Base-by-base conservation (phyloP, 495 filamentous ascomycete genomes). In the Evernia prunastri region DNA sequence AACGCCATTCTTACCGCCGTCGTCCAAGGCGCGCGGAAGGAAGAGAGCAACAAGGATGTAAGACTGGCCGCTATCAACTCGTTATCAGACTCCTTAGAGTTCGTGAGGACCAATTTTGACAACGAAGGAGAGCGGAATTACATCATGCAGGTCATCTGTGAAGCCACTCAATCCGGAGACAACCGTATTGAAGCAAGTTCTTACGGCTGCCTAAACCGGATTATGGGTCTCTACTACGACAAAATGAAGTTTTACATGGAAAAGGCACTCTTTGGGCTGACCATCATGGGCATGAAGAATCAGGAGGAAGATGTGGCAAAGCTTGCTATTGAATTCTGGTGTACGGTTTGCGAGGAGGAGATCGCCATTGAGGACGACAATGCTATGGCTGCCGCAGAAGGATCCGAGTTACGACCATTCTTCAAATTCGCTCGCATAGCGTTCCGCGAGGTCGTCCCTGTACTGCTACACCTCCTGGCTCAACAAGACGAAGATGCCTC, bases 231-330 rank as follows among this genome's bases (percentile, higher is more conserved):
- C 45, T 97, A 98, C 79, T 98, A 98, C 74, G 94, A 97, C 70
- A 92, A 96, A 80, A 98, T 98, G 94, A 85, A 91, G 70, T 97
- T 96, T 79, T 98, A 98, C 80, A 98, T 98, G 94, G 95, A 98
- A 83, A 97, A 97, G 83, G 94, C 94, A 54, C 81, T 98, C 43
- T 98, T 97, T 74, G 94, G 95, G 54, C 82, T 98, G 18, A 98
- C 95, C n/a, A 95, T 97, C 64, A 86, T 96, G 79, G 95, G 94
- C 63, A 98, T 98, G 95, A 96, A 94, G 82, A 93, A 86, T 74
- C 88, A 90, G 13, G 94, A 98, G 69, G 94, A 98, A 74, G 94
- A 97, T 75, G 95, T 97, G 45, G 87, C 95, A 49, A 98, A 98
- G 81, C 83, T 98, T 35, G 94, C 94, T 31, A 90, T 98, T 66